Evolutionary conservation across 2,329 filamentous ascomycete genomes (phyloP), one percentile per base, ranked within the genome.

Genomic region (Penicillium sp.): DNA sequence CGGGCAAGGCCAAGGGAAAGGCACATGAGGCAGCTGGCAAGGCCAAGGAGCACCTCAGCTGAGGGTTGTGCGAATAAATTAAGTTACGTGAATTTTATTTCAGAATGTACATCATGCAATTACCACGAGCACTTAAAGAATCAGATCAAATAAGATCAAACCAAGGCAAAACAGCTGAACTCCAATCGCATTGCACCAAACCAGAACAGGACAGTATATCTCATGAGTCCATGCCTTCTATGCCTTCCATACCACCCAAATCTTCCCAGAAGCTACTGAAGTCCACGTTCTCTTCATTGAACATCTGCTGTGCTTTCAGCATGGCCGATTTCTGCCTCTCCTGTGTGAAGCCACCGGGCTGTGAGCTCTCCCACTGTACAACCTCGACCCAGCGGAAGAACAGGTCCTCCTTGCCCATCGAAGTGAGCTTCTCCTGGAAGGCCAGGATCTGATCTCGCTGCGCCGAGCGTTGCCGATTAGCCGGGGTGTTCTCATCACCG

Each of bases 341-440:
- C 0, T 82, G 78, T 1, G 88, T 90, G 69, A 96, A 96, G 0
- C 90, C 90, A 19, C 88, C 90, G 0, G 91, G 90, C 64, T 84
- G 84, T 35, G 87, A 88, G 43, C 90, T 88, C 76, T 96, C 92
- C 68, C 87, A 96, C 76, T 97, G 92, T 49, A 97, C 87, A 69
- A 96, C 84, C 78, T 97, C 93, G 49, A 96, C 90, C 91, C 92
- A 96, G 54, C 89, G 86, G 78, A 90, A 96, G 78, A 97, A 97
- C 52, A 97, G 74, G 62, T 89, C 87, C 73, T 96, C 93, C 76
- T 96, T 96, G 44, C 89, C 91, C 74, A 95, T 81, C 3, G 82
- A 82, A 1, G 84, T 82, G 65, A 97, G 81, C 21, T 87, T 86
- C 44, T 95, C 89, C 66, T 90, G 87, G 72, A 97, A 96, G 3